Evolutionary conservation across 495 filamentous ascomycete genomes (phyloP).

Genomic region (Aspergillus campestris): DNA sequence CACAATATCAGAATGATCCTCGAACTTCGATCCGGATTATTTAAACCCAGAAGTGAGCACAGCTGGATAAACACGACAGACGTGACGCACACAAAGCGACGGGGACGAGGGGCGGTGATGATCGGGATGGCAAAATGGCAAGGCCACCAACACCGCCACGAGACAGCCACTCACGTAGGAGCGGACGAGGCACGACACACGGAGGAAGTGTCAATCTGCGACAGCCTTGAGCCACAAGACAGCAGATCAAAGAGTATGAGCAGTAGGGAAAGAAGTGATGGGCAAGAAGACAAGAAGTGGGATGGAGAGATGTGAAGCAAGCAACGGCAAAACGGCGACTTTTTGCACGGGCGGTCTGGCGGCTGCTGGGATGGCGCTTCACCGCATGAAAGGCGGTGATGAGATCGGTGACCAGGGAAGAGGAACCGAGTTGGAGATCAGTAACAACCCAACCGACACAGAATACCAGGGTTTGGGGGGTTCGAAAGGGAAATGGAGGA

Average conservation of each 20-base stretch:
- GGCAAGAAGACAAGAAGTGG: slow-evolving; percentile 5
- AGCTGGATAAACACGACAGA: neutral
- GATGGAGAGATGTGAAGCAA: slow-evolving; percentile 13
- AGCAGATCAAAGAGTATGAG: neutral
- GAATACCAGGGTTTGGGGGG: too few relatives aligned
- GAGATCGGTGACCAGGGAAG: slow-evolving; percentile 17
- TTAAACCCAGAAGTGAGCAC: neutral
- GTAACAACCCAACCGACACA: too few relatives aligned
- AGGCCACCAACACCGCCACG: neutral
- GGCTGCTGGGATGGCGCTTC: slow-evolving; percentile 22
- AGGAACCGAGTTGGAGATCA: too few relatives aligned
- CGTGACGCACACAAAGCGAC: slow-evolving; percentile 13
- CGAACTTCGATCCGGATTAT: neutral
- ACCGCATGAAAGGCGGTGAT: slow-evolving; percentile 43
- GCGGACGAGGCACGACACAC: too few relatives aligned
- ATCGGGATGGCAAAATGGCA: neutral
- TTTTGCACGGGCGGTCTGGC: slow-evolving; percentile 35
- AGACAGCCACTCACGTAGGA: too few relatives aligned
- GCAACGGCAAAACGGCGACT: slow-evolving; percentile 33
- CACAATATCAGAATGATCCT: neutral
- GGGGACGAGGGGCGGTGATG: slow-evolving; percentile 2
- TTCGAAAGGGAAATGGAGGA: too few relatives aligned
- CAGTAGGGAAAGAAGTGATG: neutral
- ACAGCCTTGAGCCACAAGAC: too few relatives aligned
- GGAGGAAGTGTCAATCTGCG: too few relatives aligned